Evolutionary conservation across 345 rosid species (phyloP).

Genomic region (Aethionema arabicum): DNA sequence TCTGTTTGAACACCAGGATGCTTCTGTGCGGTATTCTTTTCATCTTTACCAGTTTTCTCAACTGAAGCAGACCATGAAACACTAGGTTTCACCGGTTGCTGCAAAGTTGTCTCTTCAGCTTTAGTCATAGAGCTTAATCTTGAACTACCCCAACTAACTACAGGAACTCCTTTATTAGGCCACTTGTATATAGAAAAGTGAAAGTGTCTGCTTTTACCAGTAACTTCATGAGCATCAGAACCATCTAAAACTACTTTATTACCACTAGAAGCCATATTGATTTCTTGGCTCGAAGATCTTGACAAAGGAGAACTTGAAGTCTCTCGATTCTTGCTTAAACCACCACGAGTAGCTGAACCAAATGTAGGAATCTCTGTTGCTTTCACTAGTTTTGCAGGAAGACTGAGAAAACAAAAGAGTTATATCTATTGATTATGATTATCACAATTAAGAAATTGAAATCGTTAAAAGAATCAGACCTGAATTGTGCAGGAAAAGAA

Average conservation of each 20-base stretch:
- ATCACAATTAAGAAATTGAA: not conserved
- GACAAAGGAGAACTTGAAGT: conserved; percentile 46
- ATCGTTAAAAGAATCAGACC: conserved; percentile 41
- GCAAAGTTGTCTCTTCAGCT: conserved; percentile 6
- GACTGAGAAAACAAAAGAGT: conserved; percentile 45
- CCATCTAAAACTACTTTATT: conserved; percentile 5
- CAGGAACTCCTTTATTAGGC: conserved; percentile 74
- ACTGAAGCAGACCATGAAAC: conserved; percentile 7
- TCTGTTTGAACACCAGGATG: conserved; percentile 25
- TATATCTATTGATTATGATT: not conserved
- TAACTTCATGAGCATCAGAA: conserved; percentile 34
- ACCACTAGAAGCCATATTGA: conserved; percentile 28
- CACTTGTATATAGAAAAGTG: conserved; percentile 95
- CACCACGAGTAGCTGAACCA: conserved; percentile 42
- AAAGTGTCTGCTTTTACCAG: conserved; percentile 43
- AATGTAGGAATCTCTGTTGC: conserved; percentile 54
- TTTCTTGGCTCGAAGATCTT: conserved; percentile 43
- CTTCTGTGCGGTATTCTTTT: conserved; percentile 13
- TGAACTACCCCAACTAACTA: conserved; percentile 42
- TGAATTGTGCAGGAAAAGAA: conserved; percentile 61
- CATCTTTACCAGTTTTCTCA: conserved; percentile 2
- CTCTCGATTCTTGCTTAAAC: conserved; percentile 45
- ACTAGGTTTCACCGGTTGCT: not conserved
- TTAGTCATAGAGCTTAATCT: conserved; percentile 45
- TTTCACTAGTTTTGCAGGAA: conserved; percentile 52